A percentile compares a stretch with the other conserved stretches of the same genome.
Conservation (phyloP, 177 flowering plant genomes). For the Vitis hybrid region DNA sequence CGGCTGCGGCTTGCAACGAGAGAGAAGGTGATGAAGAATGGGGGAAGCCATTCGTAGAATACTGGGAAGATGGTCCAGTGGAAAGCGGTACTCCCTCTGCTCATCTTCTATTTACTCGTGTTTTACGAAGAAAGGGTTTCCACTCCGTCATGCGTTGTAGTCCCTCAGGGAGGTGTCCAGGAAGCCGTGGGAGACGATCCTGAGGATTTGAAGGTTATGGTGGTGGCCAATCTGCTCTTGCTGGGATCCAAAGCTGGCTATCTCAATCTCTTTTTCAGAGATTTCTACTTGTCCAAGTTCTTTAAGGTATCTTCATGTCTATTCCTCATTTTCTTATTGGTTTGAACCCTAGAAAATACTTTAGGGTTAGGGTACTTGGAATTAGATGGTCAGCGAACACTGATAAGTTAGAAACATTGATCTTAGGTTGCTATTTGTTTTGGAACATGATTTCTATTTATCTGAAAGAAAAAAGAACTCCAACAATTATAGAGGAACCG, state of each 20-base stretch:
- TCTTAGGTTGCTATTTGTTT: too few relatives aligned
- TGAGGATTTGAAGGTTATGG: conserved; percentile 62
- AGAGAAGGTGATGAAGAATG: too few relatives aligned
- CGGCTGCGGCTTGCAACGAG: too few relatives aligned
- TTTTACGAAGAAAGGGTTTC: conserved; percentile 43
- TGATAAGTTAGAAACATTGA: too few relatives aligned
- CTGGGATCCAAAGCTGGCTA: conserved; percentile 54
- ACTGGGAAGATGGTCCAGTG: conserved; percentile 14
- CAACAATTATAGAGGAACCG: too few relatives aligned
- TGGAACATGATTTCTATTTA: too few relatives aligned
- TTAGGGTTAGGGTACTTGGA: neutral
- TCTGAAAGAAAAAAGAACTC: too few relatives aligned
- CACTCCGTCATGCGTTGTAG: conserved; percentile 41
- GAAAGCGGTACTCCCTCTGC: conserved; percentile 33
- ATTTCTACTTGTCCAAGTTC: conserved; percentile 57
- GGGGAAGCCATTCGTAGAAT: neutral
- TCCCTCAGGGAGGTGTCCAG: conserved; percentile 11
- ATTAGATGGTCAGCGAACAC: neutral
- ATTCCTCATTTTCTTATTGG: neutral
- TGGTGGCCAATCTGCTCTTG: conserved; percentile 58
- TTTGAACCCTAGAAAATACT: neutral
- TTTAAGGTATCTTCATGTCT: conserved; percentile 40
- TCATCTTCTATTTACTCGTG: conserved; percentile 27
- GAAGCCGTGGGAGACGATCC: conserved; percentile 3
- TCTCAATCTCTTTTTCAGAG: conserved; percentile 41